A percentile compares a stretch with the other conserved stretches of the same genome.
Conservation (phyloP, 1,284 basidiomycete genomes). For the Ganoderma leucocontextum region DNA sequence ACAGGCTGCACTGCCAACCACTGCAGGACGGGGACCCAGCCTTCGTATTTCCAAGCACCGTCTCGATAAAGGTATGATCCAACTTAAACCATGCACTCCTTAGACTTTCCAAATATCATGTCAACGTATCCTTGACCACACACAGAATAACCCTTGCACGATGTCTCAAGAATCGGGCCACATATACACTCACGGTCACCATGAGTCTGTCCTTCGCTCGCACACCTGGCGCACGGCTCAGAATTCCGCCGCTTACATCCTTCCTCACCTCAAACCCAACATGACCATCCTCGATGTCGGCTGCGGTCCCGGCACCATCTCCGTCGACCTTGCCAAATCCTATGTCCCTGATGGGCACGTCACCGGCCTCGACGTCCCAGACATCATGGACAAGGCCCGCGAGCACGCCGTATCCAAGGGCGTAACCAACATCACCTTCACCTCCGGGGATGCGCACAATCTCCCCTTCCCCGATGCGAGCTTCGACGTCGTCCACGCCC, state of each 20-base stretch:
- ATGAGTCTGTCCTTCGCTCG: conserved; percentile 49
- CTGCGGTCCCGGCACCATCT: conserved; percentile 57
- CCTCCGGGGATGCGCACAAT: conserved; percentile 42
- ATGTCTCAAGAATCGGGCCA: conserved; percentile 24
- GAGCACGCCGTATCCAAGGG: conserved; percentile 39
- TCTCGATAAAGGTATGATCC: neutral
- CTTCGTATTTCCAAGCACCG: neutral
- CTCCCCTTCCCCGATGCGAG: conserved; percentile 46
- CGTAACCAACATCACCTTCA: conserved; percentile 45
- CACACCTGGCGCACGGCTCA: conserved; percentile 52
- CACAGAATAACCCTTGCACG: neutral
- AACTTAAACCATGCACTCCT: neutral
- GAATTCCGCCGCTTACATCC: conserved; percentile 52
- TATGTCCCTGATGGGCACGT: conserved; percentile 50
- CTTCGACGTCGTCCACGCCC: conserved; percentile 55
- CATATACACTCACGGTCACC: conserved; percentile 46
- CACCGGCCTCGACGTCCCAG: conserved; percentile 48
- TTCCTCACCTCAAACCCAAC: conserved; percentile 47
- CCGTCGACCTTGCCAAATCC: conserved; percentile 47
- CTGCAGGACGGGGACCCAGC: neutral
- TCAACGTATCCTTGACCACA: neutral
- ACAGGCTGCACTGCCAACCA: neutral
- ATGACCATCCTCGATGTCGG: conserved; percentile 56
- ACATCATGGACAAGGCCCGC: conserved; percentile 44
- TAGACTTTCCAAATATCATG: neutral